These are phyloP conservation scores for Aotearoamyces nothofagi DNA, from an alignment of 2,329 filamentous ascomycete genomes.

Conservation along the genomic window DNA sequence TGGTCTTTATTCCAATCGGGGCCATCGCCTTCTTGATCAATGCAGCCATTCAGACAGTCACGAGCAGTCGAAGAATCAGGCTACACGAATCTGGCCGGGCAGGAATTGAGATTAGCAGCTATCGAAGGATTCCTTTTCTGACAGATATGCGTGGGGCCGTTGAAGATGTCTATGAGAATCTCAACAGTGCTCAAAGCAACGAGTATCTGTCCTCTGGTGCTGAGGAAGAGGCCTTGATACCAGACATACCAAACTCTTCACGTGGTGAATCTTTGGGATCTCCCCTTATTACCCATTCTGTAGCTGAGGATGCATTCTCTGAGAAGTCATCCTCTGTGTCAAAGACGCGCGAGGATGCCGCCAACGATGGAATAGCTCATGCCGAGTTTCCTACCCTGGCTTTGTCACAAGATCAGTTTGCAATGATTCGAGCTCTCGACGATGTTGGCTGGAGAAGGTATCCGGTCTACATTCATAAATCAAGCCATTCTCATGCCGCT, in stretches of 20 bases:
- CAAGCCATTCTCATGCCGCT: conserved; percentile 73
- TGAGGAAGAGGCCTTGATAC: conserved; percentile 26
- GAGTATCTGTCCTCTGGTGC: conserved; percentile 50
- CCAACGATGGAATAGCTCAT: not conserved
- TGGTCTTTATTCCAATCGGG: conserved; percentile 60
- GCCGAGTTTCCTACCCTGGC: conserved; percentile 51
- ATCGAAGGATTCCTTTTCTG: conserved; percentile 62
- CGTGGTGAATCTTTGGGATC: not conserved
- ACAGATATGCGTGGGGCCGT: conserved; percentile 64
- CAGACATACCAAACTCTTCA: not conserved
- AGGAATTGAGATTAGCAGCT: conserved; percentile 52
- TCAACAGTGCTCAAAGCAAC: conserved; percentile 52
- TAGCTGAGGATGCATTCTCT: conserved; percentile 2
- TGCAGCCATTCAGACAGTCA: conserved; percentile 59
- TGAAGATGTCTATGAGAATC: conserved; percentile 50
- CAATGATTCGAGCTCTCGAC: conserved; percentile 69
- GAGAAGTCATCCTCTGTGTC: conserved; percentile 9
- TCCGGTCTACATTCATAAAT: conserved; percentile 61
- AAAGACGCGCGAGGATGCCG: conserved; percentile 1
- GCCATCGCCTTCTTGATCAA: conserved; percentile 59
- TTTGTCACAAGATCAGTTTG: conserved; percentile 65
- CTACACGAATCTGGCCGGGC: conserved; percentile 59
- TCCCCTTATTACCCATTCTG: not conserved
- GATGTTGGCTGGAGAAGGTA: conserved; percentile 47
- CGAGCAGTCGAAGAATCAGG: conserved; percentile 59